phyloP scores from a whole-genome alignment of 164 flowering plant genomes.

The Echeveria elegans region DNA sequence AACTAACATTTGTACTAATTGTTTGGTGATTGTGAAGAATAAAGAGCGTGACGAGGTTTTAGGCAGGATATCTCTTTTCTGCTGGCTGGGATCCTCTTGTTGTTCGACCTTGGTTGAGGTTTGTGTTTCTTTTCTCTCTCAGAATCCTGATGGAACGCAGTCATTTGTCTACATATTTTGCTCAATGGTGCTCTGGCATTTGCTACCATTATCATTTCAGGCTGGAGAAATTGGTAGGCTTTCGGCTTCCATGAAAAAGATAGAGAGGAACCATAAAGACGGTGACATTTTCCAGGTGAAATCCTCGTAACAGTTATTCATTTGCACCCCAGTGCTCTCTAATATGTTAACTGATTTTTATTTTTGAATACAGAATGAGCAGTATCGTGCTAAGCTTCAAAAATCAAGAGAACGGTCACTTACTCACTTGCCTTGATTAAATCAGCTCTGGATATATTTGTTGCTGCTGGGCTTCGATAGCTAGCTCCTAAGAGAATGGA shows the following conservation, averaged over 20 bases:
- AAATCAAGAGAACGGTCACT: slow-evolving; percentile 74
- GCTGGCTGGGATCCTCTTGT: slow-evolving; percentile 89
- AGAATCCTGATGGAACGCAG: not conserved
- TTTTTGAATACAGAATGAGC: slow-evolving; percentile 44
- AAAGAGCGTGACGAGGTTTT: slow-evolving; percentile 77
- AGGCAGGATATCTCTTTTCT: slow-evolving; percentile 86
- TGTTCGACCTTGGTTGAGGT: slow-evolving; percentile 87
- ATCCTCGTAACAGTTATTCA: not conserved
- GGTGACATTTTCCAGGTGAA: slow-evolving; percentile 51
- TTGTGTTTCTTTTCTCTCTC: slow-evolving; percentile 8
- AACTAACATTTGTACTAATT: too few relatives aligned
- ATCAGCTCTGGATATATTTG: slow-evolving; percentile 71
- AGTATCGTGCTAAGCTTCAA: slow-evolving; percentile 45
- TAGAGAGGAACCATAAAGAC: slow-evolving; percentile 69
- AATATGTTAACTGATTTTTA: not conserved
- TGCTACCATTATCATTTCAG: slow-evolving; percentile 22
- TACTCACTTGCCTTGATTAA: slow-evolving; percentile 67
- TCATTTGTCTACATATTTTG: not conserved
- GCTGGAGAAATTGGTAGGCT: slow-evolving; percentile 89
- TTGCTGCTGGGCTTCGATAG: slow-evolving; percentile 90
- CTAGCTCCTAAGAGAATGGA: slow-evolving; percentile 95
- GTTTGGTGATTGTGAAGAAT: slow-evolving; percentile 35
- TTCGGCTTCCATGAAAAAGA: slow-evolving; percentile 73
- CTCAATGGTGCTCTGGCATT: not conserved
- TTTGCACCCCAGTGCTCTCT: not conserved